phyloP scores from a whole-genome alignment of 148 eudicot species.

The Suaeda aralocaspica region DNA sequence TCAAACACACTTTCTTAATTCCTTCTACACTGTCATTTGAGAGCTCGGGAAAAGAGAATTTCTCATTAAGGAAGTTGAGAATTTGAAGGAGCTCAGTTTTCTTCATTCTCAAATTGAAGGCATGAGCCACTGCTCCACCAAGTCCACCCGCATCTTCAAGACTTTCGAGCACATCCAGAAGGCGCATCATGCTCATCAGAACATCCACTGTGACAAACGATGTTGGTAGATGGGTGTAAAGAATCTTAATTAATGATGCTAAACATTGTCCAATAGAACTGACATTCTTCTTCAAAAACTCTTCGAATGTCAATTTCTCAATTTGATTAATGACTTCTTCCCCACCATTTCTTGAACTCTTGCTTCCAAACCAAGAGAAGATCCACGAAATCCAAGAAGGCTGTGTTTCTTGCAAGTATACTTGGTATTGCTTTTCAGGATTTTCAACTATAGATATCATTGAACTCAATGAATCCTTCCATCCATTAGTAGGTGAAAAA shows the following conservation, averaged over 20 bases:
- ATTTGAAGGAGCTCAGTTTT: constrained; percentile 4
- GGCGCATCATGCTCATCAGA: constrained; percentile 32
- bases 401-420: constrained; percentile 20
- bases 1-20: constrained; percentile 32
- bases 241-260: constrained; percentile 20
- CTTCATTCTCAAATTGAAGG: no score
- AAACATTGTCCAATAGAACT: constrained; percentile 19
- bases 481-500: constrained; percentile 38
- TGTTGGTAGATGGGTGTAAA: constrained; percentile 58
- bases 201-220: constrained; percentile 22
- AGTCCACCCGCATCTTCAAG: not conserved
- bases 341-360: no score
- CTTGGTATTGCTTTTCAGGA: constrained; percentile 27
- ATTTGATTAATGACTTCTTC: no score
- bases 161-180: not conserved
- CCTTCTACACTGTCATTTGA: not conserved
- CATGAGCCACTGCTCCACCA: no score
- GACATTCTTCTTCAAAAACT: constrained; percentile 28
- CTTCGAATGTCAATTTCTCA: no score
- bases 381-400: no score
- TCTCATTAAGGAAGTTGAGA: constrained; percentile 21
- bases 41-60: not conserved
- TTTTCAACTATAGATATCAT: constrained; percentile 39
- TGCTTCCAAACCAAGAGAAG: no score
- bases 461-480: constrained; percentile 28